Evolutionary conservation across 2,329 filamentous ascomycete genomes (phyloP), one percentile per base, ranked within the genome.

Genomic region (Nigrospora oryzae): DNA sequence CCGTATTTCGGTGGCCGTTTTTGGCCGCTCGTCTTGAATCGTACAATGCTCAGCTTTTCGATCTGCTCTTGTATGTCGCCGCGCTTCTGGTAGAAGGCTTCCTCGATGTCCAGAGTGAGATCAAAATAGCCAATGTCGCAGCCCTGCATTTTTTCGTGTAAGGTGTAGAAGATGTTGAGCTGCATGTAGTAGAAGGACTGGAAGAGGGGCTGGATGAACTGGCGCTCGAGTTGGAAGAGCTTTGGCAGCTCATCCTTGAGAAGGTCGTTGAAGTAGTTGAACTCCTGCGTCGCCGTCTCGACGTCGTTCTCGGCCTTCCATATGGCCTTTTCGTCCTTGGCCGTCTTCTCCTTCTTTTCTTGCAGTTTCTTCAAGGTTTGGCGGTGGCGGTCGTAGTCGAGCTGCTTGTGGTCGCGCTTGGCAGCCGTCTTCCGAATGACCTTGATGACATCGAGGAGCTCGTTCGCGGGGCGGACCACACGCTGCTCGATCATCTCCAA

Each of bases 151-250:
- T 84, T 89, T 67, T 97, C 91, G 64, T 98, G 93, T 44, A 98
- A 75, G 1, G 93, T 98, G 68, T 98, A 98, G 66, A 97, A 98
- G 53, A 98, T 88, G 66, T 98, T 98, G 53, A 98, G 79, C 67
- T 98, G 93, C 93, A 98, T 98, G 73, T 97, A 98, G 70, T 98
- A 98, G 71, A 98, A 98, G 11, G 88, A 95, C 64, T 97, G 93
- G 75, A 98, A 98, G 8, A 98, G 79, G 3, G 93, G 93, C 54
- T 88, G 84, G 64, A 98, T 98, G 64, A 98, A 97, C 64, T 97
- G 86, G 51, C 84, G 80, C 65, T 98, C 93, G 15, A 98, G 79
- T 8, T 71, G 65, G 66, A 98, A 98, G 11, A 98, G 78, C 65
- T 89, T 89, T 28, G 93, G 93, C 51, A 98, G 73, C 68, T 98